Evolutionary conservation across 2,329 filamentous ascomycete species (phyloP), one percentile per base, ranked within the genome.

Genomic region (Metarhizium anisopliae): DNA sequence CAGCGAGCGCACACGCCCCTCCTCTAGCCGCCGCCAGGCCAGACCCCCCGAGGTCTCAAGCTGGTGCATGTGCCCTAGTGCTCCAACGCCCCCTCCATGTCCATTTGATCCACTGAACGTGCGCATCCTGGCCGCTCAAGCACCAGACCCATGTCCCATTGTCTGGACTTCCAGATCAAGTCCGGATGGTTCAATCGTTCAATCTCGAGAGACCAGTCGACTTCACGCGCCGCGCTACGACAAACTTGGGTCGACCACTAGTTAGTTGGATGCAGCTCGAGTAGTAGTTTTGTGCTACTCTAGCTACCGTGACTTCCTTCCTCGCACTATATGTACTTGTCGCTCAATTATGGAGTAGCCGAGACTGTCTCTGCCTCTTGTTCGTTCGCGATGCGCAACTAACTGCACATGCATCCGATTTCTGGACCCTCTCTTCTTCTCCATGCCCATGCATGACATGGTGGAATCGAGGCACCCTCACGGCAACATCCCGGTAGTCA

Each of bases 401-500:
- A 52, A 14, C 6, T 51, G 55, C 56, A 57, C 58, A 57, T 61
- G 56, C 58, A 57, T 55, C 58, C 63, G 58, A 59, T 63, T 62
- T 50, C 51, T 59, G 61, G 68, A 69, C 67, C 66, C 67, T 68
- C 66, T 51, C n/a, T 47, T 50, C 59, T 64, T 67, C 67, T 68
- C 68, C 68, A 70, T 70, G 66, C 64, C 64, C 67, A 69, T 71
- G 68, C 69, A 70, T 63, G 59, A 55, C 60, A 64, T 68, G 65
- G 65, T 60, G 63, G 45, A 38, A 59, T 59, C 57, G 56, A 55
- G 50, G 56, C 55, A 47, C 43, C 50, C 38, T 45, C n/a, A 51
- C 55, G 52, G 59, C 55, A 55, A 58, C 58, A 57, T 54, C 56
- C 59, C 58, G 30, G 58, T 20, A 30, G 30, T 51, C 51, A 36